phyloP scores from a whole-genome alignment of 768 basidiomycete species.

The Wakefieldia striispora region DNA sequence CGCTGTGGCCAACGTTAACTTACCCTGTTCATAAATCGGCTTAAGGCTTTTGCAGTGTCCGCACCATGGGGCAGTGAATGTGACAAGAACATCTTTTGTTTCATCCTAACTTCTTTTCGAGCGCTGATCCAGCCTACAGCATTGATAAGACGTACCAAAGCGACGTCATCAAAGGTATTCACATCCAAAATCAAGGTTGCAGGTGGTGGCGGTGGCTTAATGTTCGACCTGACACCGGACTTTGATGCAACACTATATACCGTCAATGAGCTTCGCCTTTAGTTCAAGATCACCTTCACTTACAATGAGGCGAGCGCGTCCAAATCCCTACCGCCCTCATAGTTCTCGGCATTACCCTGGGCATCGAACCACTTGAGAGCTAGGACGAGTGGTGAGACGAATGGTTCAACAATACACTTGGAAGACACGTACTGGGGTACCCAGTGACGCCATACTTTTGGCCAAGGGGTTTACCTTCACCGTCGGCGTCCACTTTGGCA shows the following conservation, averaged over 20 bases:
- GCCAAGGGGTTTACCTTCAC: constrained; percentile 74
- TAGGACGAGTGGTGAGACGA: constrained; percentile 31
- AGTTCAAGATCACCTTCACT: constrained; percentile 24
- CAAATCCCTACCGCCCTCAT: constrained; percentile 78
- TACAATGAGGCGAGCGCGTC: constrained; percentile 76
- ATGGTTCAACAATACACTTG: not conserved
- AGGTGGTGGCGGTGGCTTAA: constrained; percentile 81
- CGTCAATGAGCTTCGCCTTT: not conserved
- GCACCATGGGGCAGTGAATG: constrained; percentile 87
- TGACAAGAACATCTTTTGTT: constrained; percentile 79
- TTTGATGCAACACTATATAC: constrained; percentile 63
- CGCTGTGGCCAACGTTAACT: not conserved
- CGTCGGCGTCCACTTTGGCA: constrained; percentile 93
- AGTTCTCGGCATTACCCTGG: constrained; percentile 63
- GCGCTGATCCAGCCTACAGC: not conserved
- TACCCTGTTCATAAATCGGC: constrained; percentile 81
- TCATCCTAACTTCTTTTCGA: constrained; percentile 43
- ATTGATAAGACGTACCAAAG: constrained; percentile 45
- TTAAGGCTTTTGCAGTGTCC: constrained; percentile 94
- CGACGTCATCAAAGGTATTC: constrained; percentile 74
- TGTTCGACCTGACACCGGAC: constrained; percentile 80
- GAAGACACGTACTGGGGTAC: constrained; percentile 70
- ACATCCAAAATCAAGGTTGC: constrained; percentile 64
- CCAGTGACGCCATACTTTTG: constrained; percentile 77
- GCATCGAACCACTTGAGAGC: constrained; percentile 91